Evolutionary conservation across 129 eudicot species (phyloP).

Genomic region (Tanacetum coccineum): DNA sequence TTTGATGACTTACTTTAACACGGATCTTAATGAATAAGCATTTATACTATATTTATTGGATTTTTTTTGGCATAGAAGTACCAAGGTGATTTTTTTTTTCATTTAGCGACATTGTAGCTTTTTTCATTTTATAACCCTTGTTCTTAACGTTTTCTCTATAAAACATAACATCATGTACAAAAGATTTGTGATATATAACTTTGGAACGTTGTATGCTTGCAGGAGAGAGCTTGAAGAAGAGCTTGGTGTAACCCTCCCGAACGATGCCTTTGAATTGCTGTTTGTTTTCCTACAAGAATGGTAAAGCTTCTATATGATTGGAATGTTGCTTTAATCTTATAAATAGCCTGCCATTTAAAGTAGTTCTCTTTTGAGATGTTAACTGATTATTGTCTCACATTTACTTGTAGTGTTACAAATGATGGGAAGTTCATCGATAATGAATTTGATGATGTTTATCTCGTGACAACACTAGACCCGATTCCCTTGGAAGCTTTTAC

Average conservation of each 20-base stretch:
- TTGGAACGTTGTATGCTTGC: slow-evolving; percentile 20
- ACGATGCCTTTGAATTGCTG: slow-evolving; percentile 84
- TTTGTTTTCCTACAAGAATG: slow-evolving; percentile 71
- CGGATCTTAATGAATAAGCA: neutral
- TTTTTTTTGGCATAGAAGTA: neutral
- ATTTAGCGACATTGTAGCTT: too few relatives aligned
- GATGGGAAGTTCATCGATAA: slow-evolving; percentile 78
- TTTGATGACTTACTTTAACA: neutral
- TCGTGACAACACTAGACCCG: slow-evolving; percentile 80
- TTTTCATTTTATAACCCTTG: too few relatives aligned
- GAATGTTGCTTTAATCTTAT: too few relatives aligned
- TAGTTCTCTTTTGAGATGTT: too few relatives aligned
- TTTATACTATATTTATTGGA: neutral
- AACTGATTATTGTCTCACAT: too few relatives aligned
- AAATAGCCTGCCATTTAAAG: neutral
- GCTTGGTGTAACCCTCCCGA: slow-evolving; percentile 80
- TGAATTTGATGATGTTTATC: slow-evolving; percentile 87
- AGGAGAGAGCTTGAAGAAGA: slow-evolving; percentile 99
- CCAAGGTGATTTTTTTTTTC: too few relatives aligned
- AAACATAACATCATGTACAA: too few relatives aligned
- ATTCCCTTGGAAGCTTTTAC: slow-evolving; percentile 96
- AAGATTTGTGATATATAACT: neutral
- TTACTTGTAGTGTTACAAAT: slow-evolving; percentile 66
- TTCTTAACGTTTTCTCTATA: too few relatives aligned
- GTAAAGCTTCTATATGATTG: slow-evolving; percentile 29